Base-by-base conservation (phyloP, 2,329 filamentous ascomycete species). In the Dothidotthia symphoricarpi region DNA sequence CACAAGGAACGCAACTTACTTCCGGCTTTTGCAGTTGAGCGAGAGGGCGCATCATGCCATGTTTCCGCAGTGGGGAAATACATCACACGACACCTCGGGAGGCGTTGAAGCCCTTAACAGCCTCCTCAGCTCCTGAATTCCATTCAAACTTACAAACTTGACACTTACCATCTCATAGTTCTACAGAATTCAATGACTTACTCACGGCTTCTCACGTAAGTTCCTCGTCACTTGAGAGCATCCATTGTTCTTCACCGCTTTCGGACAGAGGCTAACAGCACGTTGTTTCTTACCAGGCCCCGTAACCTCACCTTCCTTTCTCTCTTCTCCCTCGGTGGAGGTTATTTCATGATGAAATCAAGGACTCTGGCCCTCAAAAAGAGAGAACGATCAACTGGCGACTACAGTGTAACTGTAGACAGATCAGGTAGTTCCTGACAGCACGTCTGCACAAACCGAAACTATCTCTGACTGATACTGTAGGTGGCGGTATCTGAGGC, bases 321-420 rank as follows among this genome's bases (percentile, higher is more conserved):
- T 19, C 28, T 62, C 8, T 17, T 60, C 13, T 58, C 63, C 6
- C 47, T 68, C 12, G 55, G 59, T 15, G 55, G 60, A 30, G 57
- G 61, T 6, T 66, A 62, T 36, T 38, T 64, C 30, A 47, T 61
- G 24, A 17, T 66, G 16, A 67, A 62, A 37, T 59, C 62, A 15
- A 56, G 46, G 28, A 40, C 55, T 3, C 26, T 64, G 13, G 50
- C 55, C 7, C 47, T 46, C n/a, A 61, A 59, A 39, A 55, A 57
- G 41, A 48, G 53, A 24, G 53, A 63, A 27, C 53, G 51, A 26
- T 42, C 44, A 9, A 47, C 34, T 14, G 61, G 64, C 12, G 63
- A 67, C 36, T 67, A 64, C 34, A 62, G 55, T 13, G 64, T 67
- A 11, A 49, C 57, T 11, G 61, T 66, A 14, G 60, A 66, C 25